phyloP scores from a whole-genome alignment of 2,329 filamentous ascomycete genomes.

The Aspergillus pseudoterreus region DNA sequence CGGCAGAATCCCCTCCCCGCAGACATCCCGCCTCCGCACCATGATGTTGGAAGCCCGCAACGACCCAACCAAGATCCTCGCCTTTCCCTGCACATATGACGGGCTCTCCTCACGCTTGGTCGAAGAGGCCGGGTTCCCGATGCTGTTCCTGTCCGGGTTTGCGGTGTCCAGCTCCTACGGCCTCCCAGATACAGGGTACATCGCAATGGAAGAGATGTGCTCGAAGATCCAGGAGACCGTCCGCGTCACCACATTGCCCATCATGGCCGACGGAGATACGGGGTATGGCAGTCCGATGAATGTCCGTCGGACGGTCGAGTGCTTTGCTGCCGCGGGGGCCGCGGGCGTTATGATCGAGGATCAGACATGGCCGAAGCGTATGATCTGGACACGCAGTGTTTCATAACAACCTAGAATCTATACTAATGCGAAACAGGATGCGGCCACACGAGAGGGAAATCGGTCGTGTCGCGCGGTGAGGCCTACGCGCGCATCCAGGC shows the following conservation, averaged over 20 bases:
- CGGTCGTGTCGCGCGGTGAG: conserved; percentile 44
- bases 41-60: conserved; percentile 34
- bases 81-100: conserved; percentile 44
- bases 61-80: conserved; percentile 44
- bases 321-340: conserved; percentile 40
- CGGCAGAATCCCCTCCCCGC: conserved; percentile 35
- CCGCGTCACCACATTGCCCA: conserved; percentile 36
- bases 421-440: conserved; percentile 29
- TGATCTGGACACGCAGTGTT: conserved; percentile 3
- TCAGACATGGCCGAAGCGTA: conserved; percentile 49
- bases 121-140: conserved; percentile 46
- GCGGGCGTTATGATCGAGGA: conserved; percentile 45
- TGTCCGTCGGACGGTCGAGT: conserved; percentile 44
- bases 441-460: conserved; percentile 47
- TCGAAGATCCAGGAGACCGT: conserved; percentile 44
- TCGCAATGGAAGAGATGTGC: conserved; percentile 47
- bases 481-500: conserved; percentile 47
- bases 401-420: background rate
- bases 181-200: conserved; percentile 49
- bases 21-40: conserved; percentile 31
- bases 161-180: conserved; percentile 40
- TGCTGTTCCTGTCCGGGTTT: conserved; percentile 45
- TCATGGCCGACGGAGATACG: conserved; percentile 48
- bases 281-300: conserved; percentile 50
- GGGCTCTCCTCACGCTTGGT: conserved; percentile 43